A percentile compares a stretch with the other conserved stretches of the same genome.
These are phyloP conservation scores for Trichoderma afroharzianum DNA, from an alignment of 2,329 filamentous ascomycete genomes.

Conservation along the genomic window DNA sequence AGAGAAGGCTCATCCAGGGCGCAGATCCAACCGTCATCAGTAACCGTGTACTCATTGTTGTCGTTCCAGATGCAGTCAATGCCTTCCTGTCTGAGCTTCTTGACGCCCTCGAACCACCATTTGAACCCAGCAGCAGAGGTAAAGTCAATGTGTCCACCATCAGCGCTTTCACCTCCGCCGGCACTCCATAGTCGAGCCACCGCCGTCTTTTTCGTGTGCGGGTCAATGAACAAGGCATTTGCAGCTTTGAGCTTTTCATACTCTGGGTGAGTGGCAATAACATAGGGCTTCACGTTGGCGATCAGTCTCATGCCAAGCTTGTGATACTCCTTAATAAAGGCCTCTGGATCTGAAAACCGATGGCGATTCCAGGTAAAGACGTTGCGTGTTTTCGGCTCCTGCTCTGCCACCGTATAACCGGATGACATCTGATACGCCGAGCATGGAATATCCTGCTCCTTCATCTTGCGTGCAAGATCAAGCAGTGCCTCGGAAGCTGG, in stretches of 20 bases:
- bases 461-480: constrained; percentile 58
- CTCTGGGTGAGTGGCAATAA: constrained; percentile 63
- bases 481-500: constrained; percentile 57
- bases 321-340: constrained; percentile 60
- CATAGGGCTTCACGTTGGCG: constrained; percentile 71
- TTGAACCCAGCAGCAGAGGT: constrained; percentile 62
- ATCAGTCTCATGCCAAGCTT: constrained; percentile 62
- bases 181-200: constrained; percentile 67
- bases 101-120: constrained; percentile 70
- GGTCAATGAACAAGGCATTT: constrained; percentile 62
- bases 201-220: constrained; percentile 47
- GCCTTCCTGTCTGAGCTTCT: constrained; percentile 56
- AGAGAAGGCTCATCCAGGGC: constrained; percentile 46
- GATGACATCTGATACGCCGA: constrained; percentile 71
- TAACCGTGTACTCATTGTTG: constrained; percentile 71
- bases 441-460: constrained; percentile 64
- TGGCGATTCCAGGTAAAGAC: constrained; percentile 65
- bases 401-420: constrained; percentile 66
- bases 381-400: constrained; percentile 65
- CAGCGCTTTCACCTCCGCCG: constrained; percentile 65
- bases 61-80: constrained; percentile 78
- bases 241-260: constrained; percentile 58
- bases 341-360: constrained; percentile 65
- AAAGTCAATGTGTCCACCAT: constrained; percentile 71
- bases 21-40: constrained; percentile 62